These are phyloP conservation scores for Dendrostoma leiphaemia DNA, from an alignment of 2,329 filamentous ascomycete genomes.

Conservation along the genomic window DNA sequence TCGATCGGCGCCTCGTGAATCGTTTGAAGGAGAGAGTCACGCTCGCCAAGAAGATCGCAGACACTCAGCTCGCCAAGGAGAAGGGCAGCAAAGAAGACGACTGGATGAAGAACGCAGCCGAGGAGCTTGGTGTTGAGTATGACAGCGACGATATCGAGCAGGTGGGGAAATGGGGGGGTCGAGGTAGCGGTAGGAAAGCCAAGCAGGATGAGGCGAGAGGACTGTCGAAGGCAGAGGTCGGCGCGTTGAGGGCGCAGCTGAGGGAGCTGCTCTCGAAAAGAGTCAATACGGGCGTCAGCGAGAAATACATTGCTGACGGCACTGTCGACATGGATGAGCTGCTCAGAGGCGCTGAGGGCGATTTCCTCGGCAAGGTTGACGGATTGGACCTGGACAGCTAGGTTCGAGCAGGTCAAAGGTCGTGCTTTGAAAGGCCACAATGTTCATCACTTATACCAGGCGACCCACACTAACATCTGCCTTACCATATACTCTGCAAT, in stretches of 20 bases:
- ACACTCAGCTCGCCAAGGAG: constrained; percentile 80
- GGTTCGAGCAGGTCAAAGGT: constrained; percentile 23
- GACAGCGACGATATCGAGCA: constrained; percentile 82
- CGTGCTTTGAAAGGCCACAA: background rate
- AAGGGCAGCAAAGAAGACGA: constrained; percentile 81
- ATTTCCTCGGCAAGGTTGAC: constrained; percentile 59
- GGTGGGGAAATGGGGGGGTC: constrained; percentile 59
- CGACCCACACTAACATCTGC: background rate
- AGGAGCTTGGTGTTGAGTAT: constrained; percentile 92
- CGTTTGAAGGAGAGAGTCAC: constrained; percentile 74
- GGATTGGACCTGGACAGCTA: constrained; percentile 37
- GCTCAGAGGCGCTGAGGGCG: constrained; percentile 60
- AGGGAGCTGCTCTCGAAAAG: constrained; percentile 67
- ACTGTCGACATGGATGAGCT: constrained; percentile 79
- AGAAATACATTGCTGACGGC: constrained; percentile 80
- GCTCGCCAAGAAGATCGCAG: constrained; percentile 84
- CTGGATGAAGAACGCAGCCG: constrained; percentile 79
- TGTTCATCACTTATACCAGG: background rate
- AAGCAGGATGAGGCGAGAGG: constrained; percentile 69
- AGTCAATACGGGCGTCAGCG: constrained; percentile 85
- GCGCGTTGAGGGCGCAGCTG: constrained; percentile 67
- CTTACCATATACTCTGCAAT: too few relatives aligned
- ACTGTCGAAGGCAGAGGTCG: constrained; percentile 72
- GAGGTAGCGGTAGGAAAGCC: constrained; percentile 70
- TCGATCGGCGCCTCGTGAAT: constrained; percentile 76